These are phyloP conservation scores for Microcyclospora pomicola DNA, from an alignment of 2,329 filamentous ascomycete species.

Conservation along the genomic window DNA sequence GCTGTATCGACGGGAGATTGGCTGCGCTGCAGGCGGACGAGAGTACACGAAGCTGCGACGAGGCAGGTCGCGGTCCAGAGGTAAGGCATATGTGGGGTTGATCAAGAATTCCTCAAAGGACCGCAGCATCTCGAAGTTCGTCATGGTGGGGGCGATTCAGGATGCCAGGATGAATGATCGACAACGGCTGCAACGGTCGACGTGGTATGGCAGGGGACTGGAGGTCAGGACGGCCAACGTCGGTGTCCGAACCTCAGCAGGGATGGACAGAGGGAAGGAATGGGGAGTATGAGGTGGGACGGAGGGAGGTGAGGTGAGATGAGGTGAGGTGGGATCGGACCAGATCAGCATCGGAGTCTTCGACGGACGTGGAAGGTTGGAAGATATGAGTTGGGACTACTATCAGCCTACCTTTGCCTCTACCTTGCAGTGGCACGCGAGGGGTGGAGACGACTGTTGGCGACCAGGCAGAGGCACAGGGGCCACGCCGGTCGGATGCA, in stretches of 20 bases:
- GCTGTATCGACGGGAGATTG: neutral
- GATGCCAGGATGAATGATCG: neutral
- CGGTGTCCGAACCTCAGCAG: constrained; percentile 2
- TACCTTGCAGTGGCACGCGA: too few relatives aligned
- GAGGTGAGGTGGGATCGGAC: too few relatives aligned
- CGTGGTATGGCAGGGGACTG: neutral
- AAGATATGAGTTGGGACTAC: too few relatives aligned
- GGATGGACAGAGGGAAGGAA: constrained; percentile 5
- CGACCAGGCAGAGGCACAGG: too few relatives aligned
- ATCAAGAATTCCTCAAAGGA: constrained; percentile 8
- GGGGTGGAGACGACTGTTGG: too few relatives aligned
- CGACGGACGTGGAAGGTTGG: too few relatives aligned
- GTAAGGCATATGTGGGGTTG: constrained; percentile 4
- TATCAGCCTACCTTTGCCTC: too few relatives aligned
- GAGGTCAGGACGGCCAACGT: neutral
- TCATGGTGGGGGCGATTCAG: too few relatives aligned
- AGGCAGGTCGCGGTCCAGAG: too few relatives aligned
- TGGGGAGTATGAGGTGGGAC: constrained; percentile 1
- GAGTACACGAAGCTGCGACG: neutral
- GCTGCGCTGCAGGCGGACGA: neutral
- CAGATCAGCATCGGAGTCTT: too few relatives aligned
- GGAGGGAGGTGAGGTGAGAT: too few relatives aligned
- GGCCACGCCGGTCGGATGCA: too few relatives aligned
- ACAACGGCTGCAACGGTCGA: constrained; percentile 1
- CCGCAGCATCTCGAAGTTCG: constrained; percentile 1